Conservation (phyloP, 306 rosid species). For the Castanospermum australe region DNA sequence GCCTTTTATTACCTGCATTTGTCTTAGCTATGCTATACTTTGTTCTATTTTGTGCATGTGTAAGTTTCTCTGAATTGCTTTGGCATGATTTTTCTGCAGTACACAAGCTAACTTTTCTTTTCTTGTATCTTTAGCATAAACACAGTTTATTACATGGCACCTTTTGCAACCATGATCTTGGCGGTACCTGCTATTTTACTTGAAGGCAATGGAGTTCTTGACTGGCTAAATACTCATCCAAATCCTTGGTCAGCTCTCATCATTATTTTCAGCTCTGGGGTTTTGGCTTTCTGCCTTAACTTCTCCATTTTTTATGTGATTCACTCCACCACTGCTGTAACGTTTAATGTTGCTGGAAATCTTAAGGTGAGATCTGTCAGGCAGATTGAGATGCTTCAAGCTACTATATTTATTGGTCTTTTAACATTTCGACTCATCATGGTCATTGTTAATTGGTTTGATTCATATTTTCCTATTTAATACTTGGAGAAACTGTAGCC, state of each 20-base stretch:
- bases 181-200: slow-evolving; percentile 86
- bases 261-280: slow-evolving; percentile 89
- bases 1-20: slow-evolving; percentile 1
- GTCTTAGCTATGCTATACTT: neutral
- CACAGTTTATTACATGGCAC: slow-evolving; percentile 99
- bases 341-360: slow-evolving; percentile 97
- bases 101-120: slow-evolving; percentile 28
- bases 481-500: neutral
- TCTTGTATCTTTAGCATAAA: slow-evolving; percentile 64
- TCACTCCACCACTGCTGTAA: slow-evolving; percentile 96
- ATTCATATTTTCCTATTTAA: too few species aligned
- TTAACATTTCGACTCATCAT: neutral
- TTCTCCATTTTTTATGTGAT: slow-evolving; percentile 97
- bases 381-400: slow-evolving; percentile 2
- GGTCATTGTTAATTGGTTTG: neutral
- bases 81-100: slow-evolving; percentile 13
- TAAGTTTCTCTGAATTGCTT: slow-evolving; percentile 12
- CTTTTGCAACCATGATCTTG: slow-evolving; percentile 96
- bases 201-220: slow-evolving; percentile 86
- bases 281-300: slow-evolving; percentile 94
- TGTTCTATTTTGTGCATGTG: neutral
- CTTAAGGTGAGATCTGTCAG: slow-evolving; percentile 71
- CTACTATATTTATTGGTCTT: neutral
- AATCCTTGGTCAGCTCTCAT: slow-evolving; percentile 64
- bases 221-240: slow-evolving; percentile 80